phyloP scores from a whole-genome alignment of 805 yeast genomes.

The Kuraishia ogatae region DNA sequence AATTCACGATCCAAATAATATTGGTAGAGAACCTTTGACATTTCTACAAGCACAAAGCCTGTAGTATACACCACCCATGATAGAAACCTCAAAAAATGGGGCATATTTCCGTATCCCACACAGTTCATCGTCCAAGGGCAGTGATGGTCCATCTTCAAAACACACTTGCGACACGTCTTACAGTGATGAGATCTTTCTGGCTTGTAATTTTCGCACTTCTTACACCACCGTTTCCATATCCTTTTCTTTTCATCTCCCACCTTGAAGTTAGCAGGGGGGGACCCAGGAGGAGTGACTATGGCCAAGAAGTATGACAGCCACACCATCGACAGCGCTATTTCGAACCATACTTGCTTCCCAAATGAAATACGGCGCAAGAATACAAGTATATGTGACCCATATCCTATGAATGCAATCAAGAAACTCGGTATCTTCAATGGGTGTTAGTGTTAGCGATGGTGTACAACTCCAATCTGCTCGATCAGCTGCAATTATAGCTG shows the following conservation, averaged over 20 bases:
- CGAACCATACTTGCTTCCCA: slow-evolving; percentile 34
- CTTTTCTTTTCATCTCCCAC: slow-evolving; percentile 23
- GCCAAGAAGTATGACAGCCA: slow-evolving; percentile 77
- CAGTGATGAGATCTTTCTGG: slow-evolving; percentile 89
- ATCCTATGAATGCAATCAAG: slow-evolving; percentile 51
- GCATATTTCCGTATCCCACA: slow-evolving; percentile 70
- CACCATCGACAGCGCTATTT: slow-evolving; percentile 39
- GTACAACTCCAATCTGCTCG: neutral
- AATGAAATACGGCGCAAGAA: slow-evolving; percentile 32
- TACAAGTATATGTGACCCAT: slow-evolving; percentile 52
- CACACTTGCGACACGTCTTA: slow-evolving; percentile 63
- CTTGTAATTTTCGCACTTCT: slow-evolving; percentile 62
- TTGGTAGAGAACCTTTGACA: slow-evolving; percentile 27
- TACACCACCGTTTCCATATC: slow-evolving; percentile 60
- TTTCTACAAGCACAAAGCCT: slow-evolving; percentile 32
- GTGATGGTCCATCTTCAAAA: slow-evolving; percentile 90
- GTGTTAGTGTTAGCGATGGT: neutral
- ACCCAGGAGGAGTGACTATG: slow-evolving; percentile 57
- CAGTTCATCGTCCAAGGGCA: slow-evolving; percentile 92
- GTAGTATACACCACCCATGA: slow-evolving; percentile 53
- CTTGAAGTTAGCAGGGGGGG: slow-evolving; percentile 43
- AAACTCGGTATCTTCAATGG: slow-evolving; percentile 49
- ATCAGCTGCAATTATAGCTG: neutral
- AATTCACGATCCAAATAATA: slow-evolving; percentile 40
- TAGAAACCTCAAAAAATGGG: slow-evolving; percentile 74